phyloP scores from a whole-genome alignment of 768 basidiomycete species.

The Porphyrellus cyaneotinctus region DNA sequence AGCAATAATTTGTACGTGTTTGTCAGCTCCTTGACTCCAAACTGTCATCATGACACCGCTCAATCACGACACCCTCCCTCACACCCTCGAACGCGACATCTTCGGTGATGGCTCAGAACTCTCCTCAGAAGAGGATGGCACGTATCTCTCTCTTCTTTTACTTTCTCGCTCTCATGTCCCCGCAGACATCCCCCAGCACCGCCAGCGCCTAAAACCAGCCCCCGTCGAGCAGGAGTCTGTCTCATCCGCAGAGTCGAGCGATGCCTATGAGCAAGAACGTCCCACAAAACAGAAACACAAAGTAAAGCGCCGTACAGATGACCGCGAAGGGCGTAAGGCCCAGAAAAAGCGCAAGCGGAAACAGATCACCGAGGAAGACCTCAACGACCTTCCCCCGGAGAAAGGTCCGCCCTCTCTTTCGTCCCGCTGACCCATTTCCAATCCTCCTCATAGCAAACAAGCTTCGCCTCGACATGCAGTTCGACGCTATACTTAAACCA shows the following conservation, averaged over 20 bases:
- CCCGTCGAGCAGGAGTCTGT: constrained; percentile 35
- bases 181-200: constrained; percentile 42
- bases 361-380: constrained; percentile 59
- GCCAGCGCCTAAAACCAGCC: constrained; percentile 32
- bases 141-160: background rate
- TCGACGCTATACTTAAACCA: constrained; percentile 83
- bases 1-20: constrained; percentile 11
- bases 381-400: constrained; percentile 68
- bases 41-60: constrained; percentile 17
- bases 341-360: constrained; percentile 58
- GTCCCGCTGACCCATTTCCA: background rate
- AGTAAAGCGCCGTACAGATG: constrained; percentile 40
- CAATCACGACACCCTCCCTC: background rate
- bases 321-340: constrained; percentile 33
- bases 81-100: constrained; percentile 61
- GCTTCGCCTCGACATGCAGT: constrained; percentile 71
- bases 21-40: background rate
- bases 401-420: constrained; percentile 49
- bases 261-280: constrained; percentile 49
- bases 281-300: constrained; percentile 23
- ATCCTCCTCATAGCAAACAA: constrained; percentile 55
- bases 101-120: constrained; percentile 87
- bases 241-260: constrained; percentile 42
- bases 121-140: constrained; percentile 66
- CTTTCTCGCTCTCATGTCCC: constrained; percentile 4